Percentiles rank a stretch among this genome's conserved stretches.
Evolutionary conservation across 179 eudicot genomes (phyloP).

Genomic region (Spergularia azorica): DNA sequence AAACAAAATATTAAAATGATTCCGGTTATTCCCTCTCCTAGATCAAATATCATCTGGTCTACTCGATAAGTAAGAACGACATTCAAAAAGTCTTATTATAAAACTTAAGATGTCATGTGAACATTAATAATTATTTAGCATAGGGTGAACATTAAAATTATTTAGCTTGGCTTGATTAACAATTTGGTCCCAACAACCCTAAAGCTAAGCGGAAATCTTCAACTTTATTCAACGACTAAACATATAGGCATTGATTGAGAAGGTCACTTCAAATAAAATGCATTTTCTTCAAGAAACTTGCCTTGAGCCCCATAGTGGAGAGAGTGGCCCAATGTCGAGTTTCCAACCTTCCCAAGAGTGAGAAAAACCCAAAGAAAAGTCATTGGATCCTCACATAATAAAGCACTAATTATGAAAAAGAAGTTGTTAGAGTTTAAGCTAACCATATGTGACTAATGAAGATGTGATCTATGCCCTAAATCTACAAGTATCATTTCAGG

Average conservation of each 20-base stretch:
- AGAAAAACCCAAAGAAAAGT: constrained; percentile 23
- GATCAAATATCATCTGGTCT: too few species aligned
- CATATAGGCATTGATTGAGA: constrained; percentile 26
- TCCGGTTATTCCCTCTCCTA: too few species aligned
- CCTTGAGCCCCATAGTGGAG: constrained; percentile 40
- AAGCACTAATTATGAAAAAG: not conserved
- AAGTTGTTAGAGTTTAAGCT: constrained; percentile 26
- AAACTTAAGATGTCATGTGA: too few species aligned
- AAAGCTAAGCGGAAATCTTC: constrained; percentile 10
- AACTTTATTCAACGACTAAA: constrained; percentile 10
- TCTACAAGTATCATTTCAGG: constrained; percentile 39
- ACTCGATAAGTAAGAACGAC: too few species aligned
- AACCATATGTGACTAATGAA: constrained; percentile 24
- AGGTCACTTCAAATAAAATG: constrained; percentile 11
- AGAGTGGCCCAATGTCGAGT: constrained; percentile 36
- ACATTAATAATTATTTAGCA: too few species aligned
- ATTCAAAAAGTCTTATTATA: too few species aligned
- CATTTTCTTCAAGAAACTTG: not conserved
- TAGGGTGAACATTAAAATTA: too few species aligned
- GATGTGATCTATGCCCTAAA: constrained; percentile 39
- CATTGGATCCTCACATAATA: constrained; percentile 28
- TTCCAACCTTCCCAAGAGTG: constrained; percentile 34
- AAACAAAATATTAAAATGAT: too few species aligned
- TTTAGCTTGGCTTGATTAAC: constrained; percentile 10
- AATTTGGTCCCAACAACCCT: constrained; percentile 33